phyloP scores from a whole-genome alignment of 495 filamentous ascomycete genomes.

The Penicillium canescens region DNA sequence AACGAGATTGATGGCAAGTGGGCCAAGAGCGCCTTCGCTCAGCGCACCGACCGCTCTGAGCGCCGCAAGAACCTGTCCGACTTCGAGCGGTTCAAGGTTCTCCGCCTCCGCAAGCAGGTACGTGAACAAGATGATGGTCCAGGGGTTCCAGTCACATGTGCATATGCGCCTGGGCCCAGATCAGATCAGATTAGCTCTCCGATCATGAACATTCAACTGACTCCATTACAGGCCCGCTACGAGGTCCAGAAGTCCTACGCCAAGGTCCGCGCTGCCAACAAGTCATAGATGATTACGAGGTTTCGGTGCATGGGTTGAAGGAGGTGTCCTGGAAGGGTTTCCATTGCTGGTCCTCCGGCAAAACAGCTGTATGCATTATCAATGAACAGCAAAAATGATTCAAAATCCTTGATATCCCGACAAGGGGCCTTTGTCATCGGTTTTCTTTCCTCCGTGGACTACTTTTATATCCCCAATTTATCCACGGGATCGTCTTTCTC shows the following conservation, averaged over 20 bases:
- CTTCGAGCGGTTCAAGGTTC: conserved; percentile 99
- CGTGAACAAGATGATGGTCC: conserved; percentile 22
- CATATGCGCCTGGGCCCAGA: conserved; percentile 5
- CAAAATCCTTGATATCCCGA: conserved; percentile 52
- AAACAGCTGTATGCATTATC: conserved; percentile 52
- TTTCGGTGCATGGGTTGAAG: conserved; percentile 51
- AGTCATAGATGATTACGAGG: conserved; percentile 52
- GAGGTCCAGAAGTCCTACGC: conserved; percentile 92
- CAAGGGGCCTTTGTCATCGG: conserved; percentile 32
- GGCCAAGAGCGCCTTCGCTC: conserved; percentile 82
- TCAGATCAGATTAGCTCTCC: background rate
- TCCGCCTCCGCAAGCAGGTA: conserved; percentile 96
- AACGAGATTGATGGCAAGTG: conserved; percentile 87
- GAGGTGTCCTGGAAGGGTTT: conserved; percentile 50
- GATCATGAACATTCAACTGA: conserved; percentile 13
- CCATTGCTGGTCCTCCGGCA: conserved; percentile 47
- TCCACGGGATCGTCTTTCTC: conserved; percentile 6
- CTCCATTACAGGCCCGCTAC: conserved; percentile 66
- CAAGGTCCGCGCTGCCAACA: conserved; percentile 63
- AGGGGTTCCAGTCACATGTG: background rate
- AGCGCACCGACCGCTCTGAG: conserved; percentile 79
- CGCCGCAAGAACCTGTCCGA: conserved; percentile 90
- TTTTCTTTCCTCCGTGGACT: conserved; percentile 23
- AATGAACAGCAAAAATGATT: conserved; percentile 52
- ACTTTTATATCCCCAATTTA: conserved; percentile 16